These are phyloP conservation scores for Musa beccarii DNA, from an alignment of 176 grass and related monocot genomes.

Conservation along the genomic window DNA sequence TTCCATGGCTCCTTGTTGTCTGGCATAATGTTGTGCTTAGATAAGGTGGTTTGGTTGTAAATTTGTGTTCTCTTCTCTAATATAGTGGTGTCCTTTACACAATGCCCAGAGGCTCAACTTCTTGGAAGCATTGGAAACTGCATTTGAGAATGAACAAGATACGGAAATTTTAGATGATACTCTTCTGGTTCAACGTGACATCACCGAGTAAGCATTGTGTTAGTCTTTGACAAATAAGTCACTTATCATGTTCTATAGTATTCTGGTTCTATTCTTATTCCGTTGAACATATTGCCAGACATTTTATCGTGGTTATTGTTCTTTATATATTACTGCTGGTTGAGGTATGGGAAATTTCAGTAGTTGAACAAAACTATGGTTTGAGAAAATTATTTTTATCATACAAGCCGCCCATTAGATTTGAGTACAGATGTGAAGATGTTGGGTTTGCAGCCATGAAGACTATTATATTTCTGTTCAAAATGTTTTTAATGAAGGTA, in stretches of 20 bases:
- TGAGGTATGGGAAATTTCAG: background rate
- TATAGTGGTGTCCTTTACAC: constrained; percentile 11
- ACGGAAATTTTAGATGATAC: constrained; percentile 31
- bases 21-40: background rate
- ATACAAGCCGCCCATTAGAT: background rate
- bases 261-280: background rate
- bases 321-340: background rate
- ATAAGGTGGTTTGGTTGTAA: background rate
- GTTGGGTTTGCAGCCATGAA: too few species aligned
- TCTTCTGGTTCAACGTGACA: background rate
- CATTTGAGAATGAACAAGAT: constrained; percentile 39
- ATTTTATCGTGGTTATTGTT: background rate
- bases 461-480: too few species aligned
- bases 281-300: background rate
- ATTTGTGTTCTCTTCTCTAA: constrained; percentile 2
- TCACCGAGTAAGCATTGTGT: constrained; percentile 39
- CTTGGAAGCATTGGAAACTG: constrained; percentile 54
- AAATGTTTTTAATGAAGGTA: too few species aligned
- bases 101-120: constrained; percentile 47
- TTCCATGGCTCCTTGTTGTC: background rate
- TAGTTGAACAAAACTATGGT: background rate
- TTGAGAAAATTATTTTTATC: background rate
- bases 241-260: background rate
- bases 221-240: background rate
- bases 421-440: too few species aligned